Percentiles rank a stretch among this genome's conserved stretches.
These are phyloP conservation scores for Friedmanniomyces simplex DNA, from an alignment of 495 filamentous ascomycete species.

Conservation along the genomic window DNA sequence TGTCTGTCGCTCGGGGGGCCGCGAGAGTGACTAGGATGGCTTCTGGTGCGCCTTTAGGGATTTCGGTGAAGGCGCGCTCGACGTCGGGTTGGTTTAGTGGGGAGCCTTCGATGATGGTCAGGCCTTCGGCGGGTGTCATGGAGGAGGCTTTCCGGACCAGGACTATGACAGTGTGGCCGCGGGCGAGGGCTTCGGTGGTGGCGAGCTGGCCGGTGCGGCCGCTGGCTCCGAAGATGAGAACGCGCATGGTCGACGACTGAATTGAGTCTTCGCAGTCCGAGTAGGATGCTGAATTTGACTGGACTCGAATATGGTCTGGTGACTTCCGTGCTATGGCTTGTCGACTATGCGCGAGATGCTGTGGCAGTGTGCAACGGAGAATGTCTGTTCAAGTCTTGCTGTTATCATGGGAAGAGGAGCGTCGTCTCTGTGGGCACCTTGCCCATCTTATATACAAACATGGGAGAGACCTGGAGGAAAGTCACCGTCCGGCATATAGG, in stretches of 20 bases:
- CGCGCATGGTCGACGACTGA: constrained; percentile 27
- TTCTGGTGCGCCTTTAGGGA: constrained; percentile 2
- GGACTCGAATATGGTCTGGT: too few relatives aligned
- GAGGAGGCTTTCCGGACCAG: constrained; percentile 30
- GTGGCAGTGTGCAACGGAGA: too few relatives aligned
- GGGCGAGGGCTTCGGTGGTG: constrained; percentile 34
- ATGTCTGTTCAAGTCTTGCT: too few relatives aligned
- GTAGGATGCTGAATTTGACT: too few relatives aligned
- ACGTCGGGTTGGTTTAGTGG: constrained; percentile 32
- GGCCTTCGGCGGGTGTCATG: background rate
- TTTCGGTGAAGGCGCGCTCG: constrained; percentile 27
- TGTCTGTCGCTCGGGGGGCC: constrained; percentile 25
- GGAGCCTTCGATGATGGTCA: constrained; percentile 34
- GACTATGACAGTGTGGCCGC: constrained; percentile 34
- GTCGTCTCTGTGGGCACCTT: too few relatives aligned
- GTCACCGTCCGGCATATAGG: too few relatives aligned
- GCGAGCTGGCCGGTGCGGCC: constrained; percentile 37
- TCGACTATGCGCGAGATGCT: too few relatives aligned
- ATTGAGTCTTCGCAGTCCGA: too few relatives aligned
- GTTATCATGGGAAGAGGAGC: too few relatives aligned
- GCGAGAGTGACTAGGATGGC: constrained; percentile 34
- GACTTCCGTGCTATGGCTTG: too few relatives aligned
- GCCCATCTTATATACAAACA: too few relatives aligned
- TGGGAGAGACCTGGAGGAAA: too few relatives aligned
- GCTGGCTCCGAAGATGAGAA: constrained; percentile 37